Evolutionary conservation across 768 basidiomycete species (phyloP).

Genomic region (Naganishia vaughanmartiniae): DNA sequence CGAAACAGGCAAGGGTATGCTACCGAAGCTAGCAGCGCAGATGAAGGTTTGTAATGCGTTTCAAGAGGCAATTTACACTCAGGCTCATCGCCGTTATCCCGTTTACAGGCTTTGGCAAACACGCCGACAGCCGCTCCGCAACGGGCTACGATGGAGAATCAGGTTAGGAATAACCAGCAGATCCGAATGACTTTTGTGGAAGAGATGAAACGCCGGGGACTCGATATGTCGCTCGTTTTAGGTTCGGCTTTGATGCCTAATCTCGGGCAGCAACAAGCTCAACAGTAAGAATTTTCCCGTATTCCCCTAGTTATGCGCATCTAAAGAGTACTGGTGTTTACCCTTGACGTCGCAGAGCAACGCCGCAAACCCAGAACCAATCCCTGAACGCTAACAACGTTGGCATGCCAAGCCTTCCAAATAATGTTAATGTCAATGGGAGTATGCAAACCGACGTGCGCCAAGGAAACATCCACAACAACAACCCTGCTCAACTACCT

Average conservation of each 20-base stretch:
- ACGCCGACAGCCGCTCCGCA: neutral
- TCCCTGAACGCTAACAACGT: neutral
- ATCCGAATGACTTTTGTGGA: slow-evolving; percentile 19
- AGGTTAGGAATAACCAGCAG: slow-evolving; percentile 17
- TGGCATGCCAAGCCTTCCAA: slow-evolving; percentile 8
- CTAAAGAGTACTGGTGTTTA: neutral
- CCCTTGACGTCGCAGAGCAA: neutral
- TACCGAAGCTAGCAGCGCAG: slow-evolving; percentile 27
- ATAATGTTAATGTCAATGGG: slow-evolving; percentile 15
- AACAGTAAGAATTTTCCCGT: neutral
- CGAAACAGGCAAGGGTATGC: slow-evolving; percentile 25
- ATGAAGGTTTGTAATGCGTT: neutral
- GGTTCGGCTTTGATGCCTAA: neutral
- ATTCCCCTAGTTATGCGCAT: no score
- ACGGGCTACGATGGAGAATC: slow-evolving; percentile 5
- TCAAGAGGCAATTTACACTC: neutral
- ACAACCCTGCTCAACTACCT: neutral
- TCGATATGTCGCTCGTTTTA: slow-evolving; percentile 16
- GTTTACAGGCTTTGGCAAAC: neutral
- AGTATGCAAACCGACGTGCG: neutral
- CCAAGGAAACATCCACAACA: neutral
- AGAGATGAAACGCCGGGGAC: slow-evolving; percentile 26
- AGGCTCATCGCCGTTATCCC: neutral
- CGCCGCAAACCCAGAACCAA: slow-evolving; percentile 23
- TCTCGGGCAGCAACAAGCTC: slow-evolving; percentile 11